Evolutionary conservation across 75 land plant species (phyloP).

Genomic region (Sequoia sempervirens): DNA sequence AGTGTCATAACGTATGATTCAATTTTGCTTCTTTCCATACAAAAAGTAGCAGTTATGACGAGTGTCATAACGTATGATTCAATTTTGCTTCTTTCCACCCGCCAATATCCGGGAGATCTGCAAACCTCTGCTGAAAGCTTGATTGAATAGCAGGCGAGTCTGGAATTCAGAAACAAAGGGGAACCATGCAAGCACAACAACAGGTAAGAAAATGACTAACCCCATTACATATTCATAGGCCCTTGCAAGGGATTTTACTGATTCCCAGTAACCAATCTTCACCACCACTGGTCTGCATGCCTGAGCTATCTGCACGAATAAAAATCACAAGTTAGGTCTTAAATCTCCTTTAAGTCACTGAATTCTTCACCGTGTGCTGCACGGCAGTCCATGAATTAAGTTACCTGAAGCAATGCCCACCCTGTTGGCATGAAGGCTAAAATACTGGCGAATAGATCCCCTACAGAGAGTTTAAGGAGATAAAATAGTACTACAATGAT

Average conservation of each 20-base stretch:
- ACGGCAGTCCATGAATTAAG: neutral
- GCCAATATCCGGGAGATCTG: slow-evolving; percentile 60
- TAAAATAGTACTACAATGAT: slow-evolving; percentile 44
- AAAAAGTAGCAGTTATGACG: too few species aligned
- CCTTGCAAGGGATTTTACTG: slow-evolving; percentile 48
- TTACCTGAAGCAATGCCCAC: slow-evolving; percentile 95
- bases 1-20: neutral
- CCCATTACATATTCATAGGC: slow-evolving; percentile 62
- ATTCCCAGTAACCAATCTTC: slow-evolving; percentile 43
- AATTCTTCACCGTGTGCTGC: neutral
- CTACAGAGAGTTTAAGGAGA: slow-evolving; percentile 53
- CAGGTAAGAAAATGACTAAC: slow-evolving; percentile 39
- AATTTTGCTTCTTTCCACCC: slow-evolving; percentile 29
- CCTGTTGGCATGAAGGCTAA: slow-evolving; percentile 92
- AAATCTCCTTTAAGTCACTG: neutral
- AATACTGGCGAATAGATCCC: slow-evolving; percentile 90
- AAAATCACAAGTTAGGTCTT: neutral
- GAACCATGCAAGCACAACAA: slow-evolving; percentile 58
- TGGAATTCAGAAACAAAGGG: slow-evolving; percentile 67
- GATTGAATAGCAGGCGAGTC: slow-evolving; percentile 56
- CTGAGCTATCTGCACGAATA: slow-evolving; percentile 40
- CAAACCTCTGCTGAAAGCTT: slow-evolving; percentile 62
- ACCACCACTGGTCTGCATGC: slow-evolving; percentile 47
- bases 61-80: neutral
- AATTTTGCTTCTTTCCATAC: slow-evolving; percentile 15